A percentile compares a stretch with the other conserved stretches of the same genome.
Evolutionary conservation across 2,329 filamentous ascomycete species (phyloP).

Genomic region (Bipolaris zeicola): DNA sequence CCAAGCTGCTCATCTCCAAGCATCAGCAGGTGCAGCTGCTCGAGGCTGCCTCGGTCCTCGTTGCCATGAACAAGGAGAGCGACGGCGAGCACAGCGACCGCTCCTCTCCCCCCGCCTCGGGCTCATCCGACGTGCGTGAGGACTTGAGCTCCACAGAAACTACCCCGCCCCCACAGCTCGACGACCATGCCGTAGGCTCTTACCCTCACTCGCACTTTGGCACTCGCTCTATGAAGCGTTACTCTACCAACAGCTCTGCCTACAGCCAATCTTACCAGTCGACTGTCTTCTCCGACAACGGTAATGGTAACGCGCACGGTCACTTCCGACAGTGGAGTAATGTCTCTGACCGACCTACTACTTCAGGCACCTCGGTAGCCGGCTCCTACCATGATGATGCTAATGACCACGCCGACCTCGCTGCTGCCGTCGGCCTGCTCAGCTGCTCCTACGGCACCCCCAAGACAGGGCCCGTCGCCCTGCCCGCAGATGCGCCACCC

Average conservation of each 20-base stretch:
- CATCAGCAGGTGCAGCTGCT: slow-evolving; percentile 98
- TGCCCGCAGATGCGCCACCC: slow-evolving; percentile 77
- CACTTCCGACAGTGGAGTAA: slow-evolving; percentile 73
- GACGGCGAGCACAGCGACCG: slow-evolving; percentile 73
- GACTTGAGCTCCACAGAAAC: slow-evolving; percentile 89
- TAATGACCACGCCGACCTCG: slow-evolving; percentile 74
- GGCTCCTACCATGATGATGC: slow-evolving; percentile 76
- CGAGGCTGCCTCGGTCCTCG: slow-evolving; percentile 93
- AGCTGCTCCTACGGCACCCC: slow-evolving; percentile 91
- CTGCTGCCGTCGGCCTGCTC: slow-evolving; percentile 85
- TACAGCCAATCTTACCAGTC: slow-evolving; percentile 83
- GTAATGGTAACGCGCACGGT: slow-evolving; percentile 60
- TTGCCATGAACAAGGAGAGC: slow-evolving; percentile 79
- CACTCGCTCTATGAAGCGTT: slow-evolving; percentile 49
- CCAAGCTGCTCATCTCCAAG: slow-evolving; percentile 97
- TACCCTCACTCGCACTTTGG: slow-evolving; percentile 44
- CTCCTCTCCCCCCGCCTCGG: slow-evolving; percentile 82
- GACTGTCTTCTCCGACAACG: slow-evolving; percentile 62
- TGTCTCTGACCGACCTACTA: slow-evolving; percentile 74
- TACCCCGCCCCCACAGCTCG: slow-evolving; percentile 81
- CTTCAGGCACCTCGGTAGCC: slow-evolving; percentile 63
- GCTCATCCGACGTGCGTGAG: slow-evolving; percentile 74
- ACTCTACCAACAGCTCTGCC: slow-evolving; percentile 56
- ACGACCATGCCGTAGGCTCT: slow-evolving; percentile 64
- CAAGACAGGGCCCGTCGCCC: slow-evolving; percentile 65